phyloP scores from a whole-genome alignment of 2,329 filamentous ascomycete species.

The Biscogniauxia marginata region DNA sequence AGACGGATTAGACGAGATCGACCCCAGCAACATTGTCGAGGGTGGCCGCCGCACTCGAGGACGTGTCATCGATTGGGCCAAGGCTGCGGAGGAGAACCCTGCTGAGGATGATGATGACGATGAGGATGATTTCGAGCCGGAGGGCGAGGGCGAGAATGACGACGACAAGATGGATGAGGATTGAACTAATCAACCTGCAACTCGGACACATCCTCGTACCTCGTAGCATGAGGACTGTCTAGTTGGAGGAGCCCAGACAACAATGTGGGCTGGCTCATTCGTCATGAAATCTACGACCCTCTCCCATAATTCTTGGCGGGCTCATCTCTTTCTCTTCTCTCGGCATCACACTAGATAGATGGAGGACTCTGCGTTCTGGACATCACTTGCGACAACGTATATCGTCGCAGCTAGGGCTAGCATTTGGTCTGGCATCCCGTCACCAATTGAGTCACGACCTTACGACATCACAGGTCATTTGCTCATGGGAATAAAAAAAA shows the following conservation, averaged over 20 bases:
- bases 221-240: background rate
- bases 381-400: constrained; percentile 3
- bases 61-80: constrained; percentile 88
- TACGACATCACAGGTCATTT: background rate
- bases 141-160: constrained; percentile 53
- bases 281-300: background rate
- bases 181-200: constrained; percentile 9
- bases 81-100: constrained; percentile 78
- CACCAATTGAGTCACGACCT: background rate
- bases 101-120: constrained; percentile 80
- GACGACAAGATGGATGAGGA: constrained; percentile 71
- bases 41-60: constrained; percentile 83
- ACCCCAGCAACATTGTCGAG: constrained; percentile 80
- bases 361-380: constrained; percentile 1
- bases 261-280: background rate
- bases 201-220: background rate
- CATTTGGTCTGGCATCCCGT: constrained; percentile 3
- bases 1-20: constrained; percentile 87
- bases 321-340: background rate
- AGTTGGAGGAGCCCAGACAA: too few relatives aligned
- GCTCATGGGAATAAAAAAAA: background rate
- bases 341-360: background rate
- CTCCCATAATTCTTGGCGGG: background rate
- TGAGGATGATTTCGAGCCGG: constrained; percentile 65
- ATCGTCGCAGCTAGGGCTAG: constrained; percentile 6